A percentile compares a stretch with the other conserved stretches of the same genome.
phyloP scores from a whole-genome alignment of 148 eudicot species.

The Pouteria glomerata region DNA sequence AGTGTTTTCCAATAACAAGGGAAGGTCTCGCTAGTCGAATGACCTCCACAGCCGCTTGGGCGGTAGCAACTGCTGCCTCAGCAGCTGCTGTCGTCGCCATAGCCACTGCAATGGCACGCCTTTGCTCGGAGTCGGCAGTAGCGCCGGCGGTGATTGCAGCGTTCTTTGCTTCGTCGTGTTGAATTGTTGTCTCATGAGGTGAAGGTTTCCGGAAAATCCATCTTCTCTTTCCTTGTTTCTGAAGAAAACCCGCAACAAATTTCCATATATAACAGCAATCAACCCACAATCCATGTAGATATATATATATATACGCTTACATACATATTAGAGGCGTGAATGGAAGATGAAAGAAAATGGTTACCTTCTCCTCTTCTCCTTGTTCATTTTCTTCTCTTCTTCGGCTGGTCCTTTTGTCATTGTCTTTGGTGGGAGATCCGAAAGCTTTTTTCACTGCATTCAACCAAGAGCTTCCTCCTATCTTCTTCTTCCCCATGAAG shows the following conservation, averaged over 20 bases:
- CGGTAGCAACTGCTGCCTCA: constrained; percentile 70
- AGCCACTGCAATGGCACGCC: constrained; percentile 52
- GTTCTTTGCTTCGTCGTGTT: constrained; percentile 28
- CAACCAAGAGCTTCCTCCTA: constrained; percentile 54
- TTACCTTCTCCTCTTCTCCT: constrained; percentile 67
- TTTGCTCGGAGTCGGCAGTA: constrained; percentile 28
- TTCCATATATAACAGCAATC: not conserved
- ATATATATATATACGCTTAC: no score
- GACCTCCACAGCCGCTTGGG: constrained; percentile 64
- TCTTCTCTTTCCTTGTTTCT: constrained; percentile 63
- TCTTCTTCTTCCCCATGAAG: constrained; percentile 64
- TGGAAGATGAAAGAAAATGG: no score
- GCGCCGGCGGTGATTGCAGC: constrained; percentile 5
- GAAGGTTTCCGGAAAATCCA: constrained; percentile 55
- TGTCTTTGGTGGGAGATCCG: constrained; percentile 50
- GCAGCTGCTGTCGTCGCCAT: constrained; percentile 66
- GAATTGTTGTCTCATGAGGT: constrained; percentile 29
- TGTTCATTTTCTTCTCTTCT: constrained; percentile 53
- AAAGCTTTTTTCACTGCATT: constrained; percentile 63
- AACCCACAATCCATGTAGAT: not conserved
- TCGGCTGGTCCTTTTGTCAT: constrained; percentile 35
- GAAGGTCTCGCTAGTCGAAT: constrained; percentile 44
- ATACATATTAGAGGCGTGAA: no score
- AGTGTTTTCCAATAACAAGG: constrained; percentile 22
- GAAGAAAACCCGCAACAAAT: constrained; percentile 17